These are phyloP conservation scores for Trichoderma guizhouense DNA, from an alignment of 2,329 filamentous ascomycete species.

Conservation along the genomic window DNA sequence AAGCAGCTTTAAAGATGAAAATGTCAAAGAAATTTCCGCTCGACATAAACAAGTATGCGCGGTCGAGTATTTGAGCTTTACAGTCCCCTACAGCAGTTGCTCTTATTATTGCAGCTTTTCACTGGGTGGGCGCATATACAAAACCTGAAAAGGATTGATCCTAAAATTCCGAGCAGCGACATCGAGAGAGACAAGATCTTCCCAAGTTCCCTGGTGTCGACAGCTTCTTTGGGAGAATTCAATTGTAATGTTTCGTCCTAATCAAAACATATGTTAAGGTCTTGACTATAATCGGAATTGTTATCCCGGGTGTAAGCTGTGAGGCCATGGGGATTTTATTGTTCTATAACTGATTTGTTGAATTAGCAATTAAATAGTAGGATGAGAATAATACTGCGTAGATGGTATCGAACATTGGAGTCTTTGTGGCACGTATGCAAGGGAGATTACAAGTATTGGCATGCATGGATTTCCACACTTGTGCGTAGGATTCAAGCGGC, in stretches of 20 bases:
- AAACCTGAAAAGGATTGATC: not conserved
- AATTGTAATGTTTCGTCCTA: not conserved
- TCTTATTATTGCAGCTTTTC: not conserved
- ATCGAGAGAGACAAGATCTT: not conserved
- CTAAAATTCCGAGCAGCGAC: not conserved
- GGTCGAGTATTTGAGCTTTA: not conserved
- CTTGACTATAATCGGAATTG: not conserved
- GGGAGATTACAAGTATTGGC: not conserved
- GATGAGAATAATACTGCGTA: not conserved
- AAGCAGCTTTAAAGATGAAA: not conserved
- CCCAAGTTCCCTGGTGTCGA: not conserved
- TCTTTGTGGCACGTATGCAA: not conserved
- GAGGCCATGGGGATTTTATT: too few relatives aligned
- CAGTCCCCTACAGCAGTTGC: not conserved
- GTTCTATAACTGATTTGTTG: not conserved
- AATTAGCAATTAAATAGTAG: not conserved
- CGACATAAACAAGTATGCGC: too few relatives aligned
- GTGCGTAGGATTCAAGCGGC: not conserved
- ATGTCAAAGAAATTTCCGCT: too few relatives aligned
- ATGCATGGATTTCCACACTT: not conserved
- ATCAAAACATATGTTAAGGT: not conserved
- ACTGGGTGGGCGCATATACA: too few relatives aligned
- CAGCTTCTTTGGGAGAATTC: not conserved
- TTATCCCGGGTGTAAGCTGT: not conserved
- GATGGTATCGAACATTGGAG: fast-evolving